phyloP scores from a whole-genome alignment of 176 grass and related monocot species.

The Rhipidocladum racemiflorum region DNA sequence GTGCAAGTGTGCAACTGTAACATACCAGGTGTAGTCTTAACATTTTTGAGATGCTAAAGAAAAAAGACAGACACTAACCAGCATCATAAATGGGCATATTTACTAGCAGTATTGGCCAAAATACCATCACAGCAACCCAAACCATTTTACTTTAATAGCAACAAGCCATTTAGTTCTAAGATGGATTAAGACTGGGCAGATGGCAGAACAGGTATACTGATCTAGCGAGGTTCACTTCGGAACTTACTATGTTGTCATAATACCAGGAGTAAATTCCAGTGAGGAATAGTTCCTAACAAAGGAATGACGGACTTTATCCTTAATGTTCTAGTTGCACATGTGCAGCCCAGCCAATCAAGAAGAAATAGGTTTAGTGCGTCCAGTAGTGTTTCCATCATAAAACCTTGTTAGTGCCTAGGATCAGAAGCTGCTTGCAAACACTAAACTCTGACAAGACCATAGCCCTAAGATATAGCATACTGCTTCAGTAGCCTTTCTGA shows the following conservation, averaged over 20 bases:
- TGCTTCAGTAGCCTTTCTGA: not conserved
- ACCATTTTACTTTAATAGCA: constrained; percentile 2
- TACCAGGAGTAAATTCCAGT: constrained; percentile 21
- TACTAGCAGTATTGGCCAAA: not conserved
- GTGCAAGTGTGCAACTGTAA: not conserved
- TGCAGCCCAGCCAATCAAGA: not conserved
- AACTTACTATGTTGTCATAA: not conserved
- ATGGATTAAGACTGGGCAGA: not conserved
- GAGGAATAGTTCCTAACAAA: constrained; percentile 16
- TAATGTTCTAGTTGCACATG: not conserved
- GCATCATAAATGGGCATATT: not conserved
- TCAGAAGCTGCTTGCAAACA: constrained; percentile 13
- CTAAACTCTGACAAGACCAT: constrained; percentile 24
- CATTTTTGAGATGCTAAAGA: constrained; percentile 3
- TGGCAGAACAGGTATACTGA: constrained; percentile 9
- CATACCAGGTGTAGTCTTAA: not conserved
- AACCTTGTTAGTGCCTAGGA: not conserved
- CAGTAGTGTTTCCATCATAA: constrained; percentile 17
- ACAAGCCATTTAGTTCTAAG: not conserved
- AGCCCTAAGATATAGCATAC: constrained; percentile 1
- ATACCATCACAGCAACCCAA: constrained; percentile 21
- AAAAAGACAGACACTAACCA: not conserved
- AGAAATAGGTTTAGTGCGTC: constrained; percentile 3
- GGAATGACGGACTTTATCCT: not conserved
- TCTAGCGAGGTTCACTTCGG: not conserved